phyloP scores from a whole-genome alignment of 2,329 filamentous ascomycete species.

The Aspergillus ibericus region DNA sequence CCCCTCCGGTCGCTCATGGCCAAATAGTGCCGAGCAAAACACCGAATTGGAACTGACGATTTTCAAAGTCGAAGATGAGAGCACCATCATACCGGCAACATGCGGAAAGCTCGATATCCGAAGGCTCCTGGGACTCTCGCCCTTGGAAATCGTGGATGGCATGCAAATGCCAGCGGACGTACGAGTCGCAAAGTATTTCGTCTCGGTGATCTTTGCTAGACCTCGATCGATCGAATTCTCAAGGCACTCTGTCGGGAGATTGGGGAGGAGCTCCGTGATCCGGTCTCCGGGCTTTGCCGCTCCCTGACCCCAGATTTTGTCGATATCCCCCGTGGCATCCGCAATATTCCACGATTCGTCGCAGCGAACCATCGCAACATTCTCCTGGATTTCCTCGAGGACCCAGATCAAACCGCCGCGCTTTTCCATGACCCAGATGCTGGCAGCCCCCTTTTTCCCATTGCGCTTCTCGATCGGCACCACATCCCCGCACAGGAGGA shows the following conservation, averaged over 20 bases:
- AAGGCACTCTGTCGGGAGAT: constrained; percentile 72
- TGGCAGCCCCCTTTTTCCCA: constrained; percentile 85
- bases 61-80: constrained; percentile 73
- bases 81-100: constrained; percentile 92
- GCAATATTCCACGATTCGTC: constrained; percentile 75
- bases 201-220: constrained; percentile 69
- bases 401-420: constrained; percentile 94
- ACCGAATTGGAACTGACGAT: constrained; percentile 94
- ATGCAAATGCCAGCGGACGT: constrained; percentile 77
- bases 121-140: constrained; percentile 68
- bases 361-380: constrained; percentile 74
- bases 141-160: constrained; percentile 76
- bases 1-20: constrained; percentile 79
- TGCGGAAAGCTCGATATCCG: constrained; percentile 93
- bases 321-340: constrained; percentile 71
- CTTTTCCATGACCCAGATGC: constrained; percentile 98
- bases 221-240: constrained; percentile 69
- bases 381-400: constrained; percentile 94
- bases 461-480: constrained; percentile 97
- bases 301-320: constrained; percentile 80
- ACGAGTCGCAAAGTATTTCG: constrained; percentile 80
- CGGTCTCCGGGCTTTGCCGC: constrained; percentile 67
- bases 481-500: constrained; percentile 94
- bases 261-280: constrained; percentile 75
- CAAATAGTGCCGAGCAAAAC: constrained; percentile 90